Base-by-base conservation (phyloP, 2,329 filamentous ascomycete genomes). In the Claviceps spartinae region DNA sequence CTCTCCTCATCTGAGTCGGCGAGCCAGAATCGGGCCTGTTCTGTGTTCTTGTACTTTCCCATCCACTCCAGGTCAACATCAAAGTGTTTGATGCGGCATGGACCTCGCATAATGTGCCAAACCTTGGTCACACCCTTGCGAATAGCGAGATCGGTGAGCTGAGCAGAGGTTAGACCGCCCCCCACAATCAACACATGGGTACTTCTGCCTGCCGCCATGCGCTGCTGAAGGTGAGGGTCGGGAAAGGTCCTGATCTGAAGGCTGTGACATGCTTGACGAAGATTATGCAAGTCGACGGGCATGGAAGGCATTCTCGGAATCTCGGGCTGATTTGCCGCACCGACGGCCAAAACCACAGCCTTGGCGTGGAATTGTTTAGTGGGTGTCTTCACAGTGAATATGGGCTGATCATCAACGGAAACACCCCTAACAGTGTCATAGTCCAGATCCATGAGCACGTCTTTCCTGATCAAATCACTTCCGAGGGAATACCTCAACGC, bases 41-140 rank as follows among this genome's bases (percentile, higher is more conserved):
- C 81, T 51, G 81, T 77, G 62, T 91, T 91, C 52, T 83, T 81
- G 65, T 86, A 91, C 63, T 91, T 91, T 9, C 83, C 85, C 65
- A 91, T 85, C 87, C 87, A 93, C 47, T 78, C 75, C 1, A 91
- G 72, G 52, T 82, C 79, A 24, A 91, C 76, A 59, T 91, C 87
- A 57, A 91, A 91, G 54, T 84, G 82, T 65, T 91, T 91, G 48
- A 88, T 75, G 58, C 71, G 69, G 13, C 76, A 59, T 0, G 70
- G 67, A 0, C 76, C 72, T 0, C 87, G 75, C 76, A 89, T 82
- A 26, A 91, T 61, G 49, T 86, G 77, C 72, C 77, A 86, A 0
- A 90, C 81, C 55, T 81, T 84, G 1, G 70, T 74, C 0, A 87
- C 81, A 0, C 85, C 83, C 24, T 73, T 72, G 8, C 77, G 74